Percentiles rank a stretch among this genome's conserved stretches.
These are phyloP conservation scores for Amesomyces nigricolor DNA, from an alignment of 2,329 filamentous ascomycete species.

Conservation along the genomic window DNA sequence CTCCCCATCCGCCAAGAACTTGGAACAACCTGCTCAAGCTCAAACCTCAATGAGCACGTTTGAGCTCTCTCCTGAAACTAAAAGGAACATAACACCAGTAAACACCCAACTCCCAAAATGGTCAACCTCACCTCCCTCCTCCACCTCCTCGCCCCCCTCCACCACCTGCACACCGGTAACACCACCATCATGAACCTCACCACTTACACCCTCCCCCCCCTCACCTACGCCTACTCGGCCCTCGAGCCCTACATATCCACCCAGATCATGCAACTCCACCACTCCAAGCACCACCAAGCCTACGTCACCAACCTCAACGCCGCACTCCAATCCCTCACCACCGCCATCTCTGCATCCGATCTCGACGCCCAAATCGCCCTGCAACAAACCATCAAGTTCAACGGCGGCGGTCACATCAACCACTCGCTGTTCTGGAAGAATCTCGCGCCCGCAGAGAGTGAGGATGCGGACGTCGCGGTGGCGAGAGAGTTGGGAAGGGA, in stretches of 20 bases:
- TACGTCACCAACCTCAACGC: conserved; percentile 88
- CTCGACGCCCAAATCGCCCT: conserved; percentile 56
- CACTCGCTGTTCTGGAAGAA: conserved; percentile 67
- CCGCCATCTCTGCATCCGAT: conserved; percentile 49
- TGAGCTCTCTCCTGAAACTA: background rate
- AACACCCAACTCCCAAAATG: conserved; percentile 17
- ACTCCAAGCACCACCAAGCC: conserved; percentile 90
- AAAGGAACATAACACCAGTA: background rate
- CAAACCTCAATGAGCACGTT: conserved; percentile 18
- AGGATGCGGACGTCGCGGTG: conserved; percentile 49
- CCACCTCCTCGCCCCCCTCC: conserved; percentile 24
- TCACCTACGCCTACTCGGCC: conserved; percentile 33
- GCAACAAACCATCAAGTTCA: conserved; percentile 60
- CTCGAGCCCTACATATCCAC: conserved; percentile 70
- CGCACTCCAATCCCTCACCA: conserved; percentile 63
- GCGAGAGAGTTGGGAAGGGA: conserved; percentile 55
- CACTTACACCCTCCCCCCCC: conserved; percentile 28
- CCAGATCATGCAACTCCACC: conserved; percentile 95
- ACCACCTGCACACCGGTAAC: conserved; percentile 21
- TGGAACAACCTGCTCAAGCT: background rate
- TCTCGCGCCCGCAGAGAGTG: conserved; percentile 55
- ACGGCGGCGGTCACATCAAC: conserved; percentile 63
- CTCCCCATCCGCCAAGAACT: background rate
- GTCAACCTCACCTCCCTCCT: conserved; percentile 25
- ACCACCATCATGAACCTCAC: conserved; percentile 29